Percentiles rank a stretch among this genome's conserved stretches.
phyloP scores from a whole-genome alignment of 2,329 filamentous ascomycete species.

The Microcyclosporella mali region DNA sequence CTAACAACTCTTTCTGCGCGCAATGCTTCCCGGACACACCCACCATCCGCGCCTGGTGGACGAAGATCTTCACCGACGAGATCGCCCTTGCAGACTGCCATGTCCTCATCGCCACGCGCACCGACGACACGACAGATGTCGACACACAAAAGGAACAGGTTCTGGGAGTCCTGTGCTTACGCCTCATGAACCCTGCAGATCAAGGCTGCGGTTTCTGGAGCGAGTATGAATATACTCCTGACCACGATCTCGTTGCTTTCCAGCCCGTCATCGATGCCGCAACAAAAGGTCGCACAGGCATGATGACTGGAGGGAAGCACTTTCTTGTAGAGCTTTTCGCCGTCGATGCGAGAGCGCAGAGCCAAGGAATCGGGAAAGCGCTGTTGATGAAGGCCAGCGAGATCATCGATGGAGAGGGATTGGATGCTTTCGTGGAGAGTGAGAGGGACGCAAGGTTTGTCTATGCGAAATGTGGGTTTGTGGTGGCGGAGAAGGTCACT shows the following conservation, averaged over 20 bases:
- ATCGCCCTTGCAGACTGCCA: conserved; percentile 12
- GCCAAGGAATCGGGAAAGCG: too few relatives aligned
- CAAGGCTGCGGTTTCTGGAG: conserved; percentile 13
- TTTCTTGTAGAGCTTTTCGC: too few relatives aligned
- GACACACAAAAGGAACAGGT: too few relatives aligned
- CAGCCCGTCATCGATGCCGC: conserved; percentile 6
- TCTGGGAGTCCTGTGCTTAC: conserved; percentile 16
- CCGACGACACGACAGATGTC: background rate
- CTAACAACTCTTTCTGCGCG: conserved; percentile 20
- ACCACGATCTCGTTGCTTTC: conserved; percentile 16
- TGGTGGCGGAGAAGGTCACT: too few relatives aligned
- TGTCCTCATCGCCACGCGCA: conserved; percentile 14
- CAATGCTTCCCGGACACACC: conserved; percentile 22
- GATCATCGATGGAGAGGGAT: too few relatives aligned
- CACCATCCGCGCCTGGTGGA: conserved; percentile 18
- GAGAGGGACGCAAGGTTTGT: too few relatives aligned
- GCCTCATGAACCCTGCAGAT: conserved; percentile 12
- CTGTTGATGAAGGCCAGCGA: too few relatives aligned
- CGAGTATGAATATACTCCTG: conserved; percentile 9
- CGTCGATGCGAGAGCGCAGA: too few relatives aligned
- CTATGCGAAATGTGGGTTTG: too few relatives aligned
- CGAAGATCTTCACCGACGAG: conserved; percentile 15
- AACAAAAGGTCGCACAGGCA: too few relatives aligned
- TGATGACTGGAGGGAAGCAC: too few relatives aligned
- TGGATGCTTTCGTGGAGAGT: too few relatives aligned